A percentile compares a stretch with the other conserved stretches of the same genome.
phyloP scores from a whole-genome alignment of 2,329 filamentous ascomycete genomes.

The Esteya vermicola region DNA sequence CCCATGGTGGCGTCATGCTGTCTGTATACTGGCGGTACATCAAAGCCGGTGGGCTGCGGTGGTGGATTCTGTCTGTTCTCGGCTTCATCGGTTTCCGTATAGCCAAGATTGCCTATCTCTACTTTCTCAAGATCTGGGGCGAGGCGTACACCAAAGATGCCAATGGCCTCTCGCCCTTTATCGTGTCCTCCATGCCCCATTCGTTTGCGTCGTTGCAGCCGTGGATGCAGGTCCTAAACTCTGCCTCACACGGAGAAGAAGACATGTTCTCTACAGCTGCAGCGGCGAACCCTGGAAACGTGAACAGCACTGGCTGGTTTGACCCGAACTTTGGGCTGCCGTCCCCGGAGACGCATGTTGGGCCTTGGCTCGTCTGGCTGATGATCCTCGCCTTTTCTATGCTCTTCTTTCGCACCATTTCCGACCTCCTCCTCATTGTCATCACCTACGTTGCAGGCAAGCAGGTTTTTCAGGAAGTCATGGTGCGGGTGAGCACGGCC shows the following conservation, averaged over 20 bases:
- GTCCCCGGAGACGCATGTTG: slow-evolving; percentile 49
- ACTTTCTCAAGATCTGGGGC: slow-evolving; percentile 80
- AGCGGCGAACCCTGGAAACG: not conserved
- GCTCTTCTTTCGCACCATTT: slow-evolving; percentile 43
- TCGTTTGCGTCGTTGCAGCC: slow-evolving; percentile 3
- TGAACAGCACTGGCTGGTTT: slow-evolving; percentile 10
- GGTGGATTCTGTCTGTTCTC: slow-evolving; percentile 54
- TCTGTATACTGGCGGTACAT: slow-evolving; percentile 77
- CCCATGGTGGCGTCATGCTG: slow-evolving; percentile 59
- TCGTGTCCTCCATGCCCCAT: too few species aligned
- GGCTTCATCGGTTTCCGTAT: slow-evolving; percentile 50
- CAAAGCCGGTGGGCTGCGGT: slow-evolving; percentile 60
- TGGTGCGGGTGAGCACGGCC: slow-evolving; percentile 60
- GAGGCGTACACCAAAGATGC: slow-evolving; percentile 46
- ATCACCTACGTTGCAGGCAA: slow-evolving; percentile 70
- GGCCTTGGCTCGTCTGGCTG: slow-evolving; percentile 62
- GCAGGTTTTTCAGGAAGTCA: slow-evolving; percentile 57
- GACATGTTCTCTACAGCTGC: not conserved
- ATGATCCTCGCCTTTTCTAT: slow-evolving; percentile 49
- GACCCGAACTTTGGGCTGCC: slow-evolving; percentile 36
- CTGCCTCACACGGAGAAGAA: not conserved
- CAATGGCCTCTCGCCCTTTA: slow-evolving; percentile 6
- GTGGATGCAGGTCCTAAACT: not conserved
- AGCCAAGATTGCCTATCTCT: slow-evolving; percentile 52
- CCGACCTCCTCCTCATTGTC: slow-evolving; percentile 55